These are phyloP conservation scores for Amauroascus verrucosus DNA, from an alignment of 2,329 filamentous ascomycete genomes.

Conservation along the genomic window DNA sequence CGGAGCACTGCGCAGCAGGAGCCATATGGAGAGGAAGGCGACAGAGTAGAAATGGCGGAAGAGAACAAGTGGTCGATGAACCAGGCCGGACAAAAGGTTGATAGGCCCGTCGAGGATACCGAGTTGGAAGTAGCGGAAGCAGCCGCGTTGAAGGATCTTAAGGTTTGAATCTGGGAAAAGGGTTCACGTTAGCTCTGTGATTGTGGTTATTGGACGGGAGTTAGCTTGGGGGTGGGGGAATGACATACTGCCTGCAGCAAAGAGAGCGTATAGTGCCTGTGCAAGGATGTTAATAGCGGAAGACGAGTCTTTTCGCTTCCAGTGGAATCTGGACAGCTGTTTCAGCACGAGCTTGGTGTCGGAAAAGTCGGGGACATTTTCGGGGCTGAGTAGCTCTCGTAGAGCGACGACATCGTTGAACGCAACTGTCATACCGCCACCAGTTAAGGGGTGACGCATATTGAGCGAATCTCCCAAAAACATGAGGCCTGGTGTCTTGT, in stretches of 20 bases:
- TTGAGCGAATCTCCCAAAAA: conserved; percentile 92
- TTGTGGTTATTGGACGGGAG: background rate
- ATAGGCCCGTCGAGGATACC: conserved; percentile 67
- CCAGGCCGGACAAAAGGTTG: conserved; percentile 70
- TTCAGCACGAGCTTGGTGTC: conserved; percentile 55
- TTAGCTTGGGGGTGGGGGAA: background rate
- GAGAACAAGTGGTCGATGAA: conserved; percentile 64
- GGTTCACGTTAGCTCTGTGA: background rate
- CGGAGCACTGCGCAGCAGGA: conserved; percentile 45
- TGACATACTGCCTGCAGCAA: conserved; percentile 61
- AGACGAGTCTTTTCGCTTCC: conserved; percentile 69
- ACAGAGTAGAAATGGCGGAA: conserved; percentile 93
- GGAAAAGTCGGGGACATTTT: conserved; percentile 56
- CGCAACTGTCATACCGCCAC: conserved; percentile 95
- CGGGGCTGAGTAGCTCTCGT: conserved; percentile 60
- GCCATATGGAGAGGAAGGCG: conserved; percentile 76
- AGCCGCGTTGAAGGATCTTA: conserved; percentile 71
- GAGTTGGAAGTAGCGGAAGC: conserved; percentile 81
- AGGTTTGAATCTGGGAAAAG: conserved; percentile 52
- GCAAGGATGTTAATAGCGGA: conserved; percentile 96
- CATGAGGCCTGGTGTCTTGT: conserved; percentile 60
- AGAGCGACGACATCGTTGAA: conserved; percentile 84
- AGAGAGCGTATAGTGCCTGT: conserved; percentile 82
- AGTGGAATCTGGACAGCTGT: conserved; percentile 71
- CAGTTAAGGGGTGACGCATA: conserved; percentile 97